phyloP scores from a whole-genome alignment of 495 filamentous ascomycete genomes.

The Pseudoneurospora amorphoporcata region DNA sequence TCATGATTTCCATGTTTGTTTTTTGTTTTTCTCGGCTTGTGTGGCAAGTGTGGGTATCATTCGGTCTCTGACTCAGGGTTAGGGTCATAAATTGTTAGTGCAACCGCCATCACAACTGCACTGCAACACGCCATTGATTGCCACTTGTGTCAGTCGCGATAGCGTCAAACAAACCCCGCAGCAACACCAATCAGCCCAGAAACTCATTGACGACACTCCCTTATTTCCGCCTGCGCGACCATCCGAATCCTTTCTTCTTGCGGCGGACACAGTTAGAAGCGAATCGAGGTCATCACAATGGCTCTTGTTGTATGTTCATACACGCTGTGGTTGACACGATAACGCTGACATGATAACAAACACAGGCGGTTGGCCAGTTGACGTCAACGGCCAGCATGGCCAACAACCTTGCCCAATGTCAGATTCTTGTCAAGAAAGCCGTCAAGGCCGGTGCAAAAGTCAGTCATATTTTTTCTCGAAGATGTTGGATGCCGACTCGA shows the following conservation, averaged over 20 bases:
- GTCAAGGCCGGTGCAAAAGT: constrained; percentile 70
- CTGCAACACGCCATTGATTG: background rate
- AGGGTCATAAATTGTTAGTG: background rate
- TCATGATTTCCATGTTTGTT: background rate
- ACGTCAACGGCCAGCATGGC: constrained; percentile 72
- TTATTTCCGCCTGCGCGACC: background rate
- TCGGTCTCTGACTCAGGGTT: background rate
- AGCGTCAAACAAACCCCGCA: background rate
- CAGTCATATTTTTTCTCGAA: background rate
- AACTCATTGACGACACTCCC: background rate
- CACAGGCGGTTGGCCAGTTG: constrained; percentile 75
- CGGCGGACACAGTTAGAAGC: background rate
- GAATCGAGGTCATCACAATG: background rate
- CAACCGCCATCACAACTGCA: background rate
- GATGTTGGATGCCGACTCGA: background rate
- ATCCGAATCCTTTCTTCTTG: background rate
- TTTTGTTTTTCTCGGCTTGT: background rate
- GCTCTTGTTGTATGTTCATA: background rate
- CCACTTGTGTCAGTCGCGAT: background rate
- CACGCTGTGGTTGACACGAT: background rate
- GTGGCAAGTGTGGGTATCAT: background rate
- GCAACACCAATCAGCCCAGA: background rate
- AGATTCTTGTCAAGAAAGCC: constrained; percentile 59
- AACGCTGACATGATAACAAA: background rate
- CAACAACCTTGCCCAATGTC: constrained; percentile 70